Base-by-base conservation (phyloP, 805 yeast genomes). In the Zygotorulaspora sp. region DNA sequence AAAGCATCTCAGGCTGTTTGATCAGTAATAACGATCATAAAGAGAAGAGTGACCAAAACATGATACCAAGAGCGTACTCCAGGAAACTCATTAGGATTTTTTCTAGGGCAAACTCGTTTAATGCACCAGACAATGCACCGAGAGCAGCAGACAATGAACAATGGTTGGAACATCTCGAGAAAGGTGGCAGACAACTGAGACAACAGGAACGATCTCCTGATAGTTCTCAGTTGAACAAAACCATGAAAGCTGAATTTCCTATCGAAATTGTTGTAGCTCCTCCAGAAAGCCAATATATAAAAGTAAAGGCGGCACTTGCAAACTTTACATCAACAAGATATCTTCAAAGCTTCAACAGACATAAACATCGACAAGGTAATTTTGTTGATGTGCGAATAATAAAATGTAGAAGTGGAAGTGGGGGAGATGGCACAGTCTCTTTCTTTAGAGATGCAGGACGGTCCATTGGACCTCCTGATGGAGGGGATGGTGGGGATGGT, bases 401-500 rank as follows among this genome's bases (percentile, higher is more conserved):
- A 7, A 75, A 75, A 38, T 65, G 87, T 6, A 57, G 65, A 3
- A 77, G 95, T 18, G 98, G 98, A 0, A 69, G 66, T 27, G 98
- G 98, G 14, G 98, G 98, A 2, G 71, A 81, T 56, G 98, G 98
- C 5, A 70, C 75, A 21, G 81, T 87, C 0, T 83, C 97, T 0
- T 92, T 92, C 61, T 74, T 80, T 42, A 69, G 96, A 47, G 97
- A 87, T 49, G 84, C 95, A 3, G 85, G 88, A 27, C 65, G 85
- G 29, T 71, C 95, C 0, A 71, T 73, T 13, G 98, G 98, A 0
- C 97, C 98, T 0, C 95, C 98, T 0, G 95, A 89, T 61, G 98
- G 98, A n/a, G 98, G 98, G 7, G 97, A 92, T 63, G 98, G 98
- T 20, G 98, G 97, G 4, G 66, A 71, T 44, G 98, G 98, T 15